Base-by-base conservation (phyloP, 306 rosid species). In the Cucurbita moschata region DNA sequence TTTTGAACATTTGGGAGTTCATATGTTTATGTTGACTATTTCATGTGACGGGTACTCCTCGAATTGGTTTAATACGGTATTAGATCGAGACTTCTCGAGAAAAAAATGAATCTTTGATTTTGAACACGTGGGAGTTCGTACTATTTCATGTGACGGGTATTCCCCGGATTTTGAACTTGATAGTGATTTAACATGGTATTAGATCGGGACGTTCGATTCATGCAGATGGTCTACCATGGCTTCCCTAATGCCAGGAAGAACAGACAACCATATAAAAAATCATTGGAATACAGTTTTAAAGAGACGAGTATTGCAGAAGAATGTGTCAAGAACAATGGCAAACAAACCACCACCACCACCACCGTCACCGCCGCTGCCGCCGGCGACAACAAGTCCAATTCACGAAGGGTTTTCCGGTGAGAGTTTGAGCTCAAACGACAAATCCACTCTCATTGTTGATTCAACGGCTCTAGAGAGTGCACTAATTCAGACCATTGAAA, bases 221-320 rank as follows among this genome's bases (percentile, higher is more conserved):
- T 40, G 43, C 77, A 85, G 90, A 58, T 86, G 90, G 90, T 77
- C 84, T 6, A 18, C 49, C 1, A 86, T 86, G 55, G 86, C 90
- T 4, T 72, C 87, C n/a, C 43, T 75, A 7, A 56, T 86, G 44
- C 79, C 82, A 0, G 85, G 89, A 19, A 81, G 89, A 77, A 86
- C 84, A 0, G 90, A 86, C 30, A 86, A 86, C 10, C 86, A 86
- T 12, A 82, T 86, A 15, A 86, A 86, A 53, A 86, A 86, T 46
- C 77, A 82, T 56, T 86, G 87, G 87, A 83, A 86, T 77, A 73
- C 90, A 4, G 59, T 14, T 39, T 76, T 83, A 4, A 83, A 83
- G 72, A 86, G 80, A 46, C 72, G 79, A 4, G 18, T 44, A 16
- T 13, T 42, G 30, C 53, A 69, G 16, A 59, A 59, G 18, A 71